Base-by-base conservation (phyloP, 352 stramenopile species). In the Thalassiosira mediterranea region DNA sequence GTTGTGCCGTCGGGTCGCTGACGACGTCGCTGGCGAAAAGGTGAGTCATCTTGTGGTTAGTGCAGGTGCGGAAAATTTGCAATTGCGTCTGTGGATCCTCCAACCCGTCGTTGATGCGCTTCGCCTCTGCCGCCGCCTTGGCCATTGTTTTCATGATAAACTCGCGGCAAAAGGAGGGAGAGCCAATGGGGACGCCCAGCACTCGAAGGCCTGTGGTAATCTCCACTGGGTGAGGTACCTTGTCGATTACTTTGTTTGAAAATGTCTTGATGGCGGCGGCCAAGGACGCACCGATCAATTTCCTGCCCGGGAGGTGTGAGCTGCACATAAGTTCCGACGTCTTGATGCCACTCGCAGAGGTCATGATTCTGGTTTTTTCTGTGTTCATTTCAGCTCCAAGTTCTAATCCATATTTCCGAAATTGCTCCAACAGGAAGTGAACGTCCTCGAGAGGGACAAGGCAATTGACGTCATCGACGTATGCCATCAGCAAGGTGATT, bases 31-130 rank as follows among this genome's bases (percentile, higher is more conserved):
- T 25, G 10, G 44, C 57, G 37, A 76, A 70, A 0, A 76, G 57
- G 29, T 76, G 58, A n/a, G 56, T 69, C 19, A 76, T 8, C 25
- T 76, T 76, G 32, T 76, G 21, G 42, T 15, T 0, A 0, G 58
- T 76, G 57, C 67, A 70, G 5, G 10, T 4, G 4, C 8, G 34
- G 38, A 78, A 82, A 1, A 82, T 29, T 5, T 19, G 13, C 1
- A 76, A 34, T 4, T 2, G 32, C 3, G 58, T 78, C 29, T 82
- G 73, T 7, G 19, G 2, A 53, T 75, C 49, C 7, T 31, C 23
- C 1, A 82, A 25, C n/a, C 40, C 5, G 2, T 7, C 23, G 7
- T 11, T 8, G 15, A 72, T 31, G 25, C 37, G 29, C 13, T 54
- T 38, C 38, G 47, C 0, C 11, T 29, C 42, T 29, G 25, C 19